Evolutionary conservation across 257 asterid species (phyloP), one percentile per base, ranked within the genome.

Genomic region (Salvia hispanica): DNA sequence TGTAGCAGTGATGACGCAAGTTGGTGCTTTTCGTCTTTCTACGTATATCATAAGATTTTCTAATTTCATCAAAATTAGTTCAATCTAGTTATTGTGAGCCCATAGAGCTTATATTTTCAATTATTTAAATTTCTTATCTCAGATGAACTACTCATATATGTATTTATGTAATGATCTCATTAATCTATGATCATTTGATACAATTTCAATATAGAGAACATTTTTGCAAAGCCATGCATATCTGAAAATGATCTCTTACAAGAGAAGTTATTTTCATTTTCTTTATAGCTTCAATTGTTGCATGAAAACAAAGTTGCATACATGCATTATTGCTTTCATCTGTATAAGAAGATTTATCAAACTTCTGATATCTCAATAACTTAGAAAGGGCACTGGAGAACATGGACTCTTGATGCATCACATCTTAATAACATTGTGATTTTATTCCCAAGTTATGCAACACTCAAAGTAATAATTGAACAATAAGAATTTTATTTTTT

Each of bases 21-120:
- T 16, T 61, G 36, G 34, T 58, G 40, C 44, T 37, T 48, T 39
- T 7, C 51, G 25, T 47, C 65, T 60, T 65, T 7, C 5, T 37
- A 57, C 51, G 39, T 28, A 71, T 36, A 44, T 48, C 14, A 50
- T 25, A n/a, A n/a, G 40, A 16, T 64, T 53, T 18, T 62, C 65
- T 12, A 40, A 36, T 16, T 50, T 66, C 15, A 59, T 58, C 60
- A 61, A 51, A 64, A 51, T 37, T 51, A 37, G 69, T 65, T 18
- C 71, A 56, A 76, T 34, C 44, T 39, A 7, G 61, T n/a, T 47
- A 54, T 14, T 39, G 44, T 36, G 47, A 72, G 74, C 59, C 48
- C 14, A 46, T 40, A 53, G 33, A 68, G 31, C 6, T 7, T 13
- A 10, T 14, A 31, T 51, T 44, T 48, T 52, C 53, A 58, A 59